Evolutionary conservation across 495 filamentous ascomycete species (phyloP).

Genomic region (Podospora pseudoanserina): DNA sequence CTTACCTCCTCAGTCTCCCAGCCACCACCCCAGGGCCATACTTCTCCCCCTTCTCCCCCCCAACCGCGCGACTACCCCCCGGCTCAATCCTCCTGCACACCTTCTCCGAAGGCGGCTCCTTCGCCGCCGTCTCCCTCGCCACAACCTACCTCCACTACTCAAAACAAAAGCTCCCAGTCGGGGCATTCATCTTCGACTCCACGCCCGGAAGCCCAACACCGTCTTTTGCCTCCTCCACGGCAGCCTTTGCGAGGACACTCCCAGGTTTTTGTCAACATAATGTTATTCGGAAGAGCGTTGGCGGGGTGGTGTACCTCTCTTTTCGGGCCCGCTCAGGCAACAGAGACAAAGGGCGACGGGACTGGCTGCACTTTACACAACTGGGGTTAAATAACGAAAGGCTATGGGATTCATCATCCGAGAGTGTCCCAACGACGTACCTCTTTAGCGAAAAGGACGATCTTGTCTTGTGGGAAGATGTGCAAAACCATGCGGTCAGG

Average conservation of each 20-base stretch:
- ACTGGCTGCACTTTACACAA: conserved; percentile 16
- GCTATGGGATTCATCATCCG: conserved; percentile 18
- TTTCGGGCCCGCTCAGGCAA: background rate
- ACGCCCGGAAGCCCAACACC: conserved; percentile 25
- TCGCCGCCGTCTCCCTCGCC: conserved; percentile 32
- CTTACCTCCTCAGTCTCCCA: conserved; percentile 12
- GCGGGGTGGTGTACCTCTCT: background rate
- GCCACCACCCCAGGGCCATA: background rate
- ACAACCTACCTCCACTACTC: conserved; percentile 20
- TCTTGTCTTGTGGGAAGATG: conserved; percentile 32
- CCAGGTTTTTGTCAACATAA: background rate
- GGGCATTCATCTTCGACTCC: conserved; percentile 35
- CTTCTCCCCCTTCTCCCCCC: conserved; percentile 3
- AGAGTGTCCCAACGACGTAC: conserved; percentile 25
- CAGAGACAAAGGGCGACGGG: background rate
- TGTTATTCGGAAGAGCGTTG: background rate
- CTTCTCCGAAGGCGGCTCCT: conserved; percentile 45
- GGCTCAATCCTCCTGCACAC: conserved; percentile 37
- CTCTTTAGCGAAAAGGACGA: conserved; percentile 37
- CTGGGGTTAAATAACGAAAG: conserved; percentile 25
- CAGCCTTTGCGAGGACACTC: background rate
- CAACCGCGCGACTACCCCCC: background rate
- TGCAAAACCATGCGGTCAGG: conserved; percentile 31
- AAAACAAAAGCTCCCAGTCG: conserved; percentile 23
- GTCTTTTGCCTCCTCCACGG: background rate